phyloP scores from a whole-genome alignment of 2,329 filamentous ascomycete genomes.

The Beauveria varroae region DNA sequence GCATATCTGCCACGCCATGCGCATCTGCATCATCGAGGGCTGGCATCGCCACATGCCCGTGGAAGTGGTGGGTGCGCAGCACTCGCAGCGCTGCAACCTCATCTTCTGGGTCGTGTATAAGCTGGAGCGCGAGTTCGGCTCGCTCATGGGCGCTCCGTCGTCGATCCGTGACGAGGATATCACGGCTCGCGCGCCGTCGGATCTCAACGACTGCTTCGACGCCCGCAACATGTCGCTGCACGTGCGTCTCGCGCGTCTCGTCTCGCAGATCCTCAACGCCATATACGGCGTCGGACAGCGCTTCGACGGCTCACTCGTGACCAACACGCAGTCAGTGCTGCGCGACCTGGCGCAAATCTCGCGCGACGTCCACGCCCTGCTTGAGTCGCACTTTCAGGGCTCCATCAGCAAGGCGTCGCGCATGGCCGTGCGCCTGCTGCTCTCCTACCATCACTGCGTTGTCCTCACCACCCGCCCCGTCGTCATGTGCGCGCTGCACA shows the following conservation, averaged over 20 bases:
- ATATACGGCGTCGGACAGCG: constrained; percentile 20
- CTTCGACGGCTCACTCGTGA: constrained; percentile 21
- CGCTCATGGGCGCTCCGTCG: constrained; percentile 21
- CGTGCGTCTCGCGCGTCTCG: constrained; percentile 20
- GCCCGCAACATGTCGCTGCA: constrained; percentile 20
- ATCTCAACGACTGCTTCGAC: constrained; percentile 20
- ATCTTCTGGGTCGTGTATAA: constrained; percentile 26
- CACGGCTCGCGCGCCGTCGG: constrained; percentile 21
- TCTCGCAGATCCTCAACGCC: constrained; percentile 13
- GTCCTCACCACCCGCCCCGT: constrained; percentile 23
- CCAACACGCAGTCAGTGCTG: constrained; percentile 22
- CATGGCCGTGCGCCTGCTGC: constrained; percentile 19
- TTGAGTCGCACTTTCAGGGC: constrained; percentile 21
- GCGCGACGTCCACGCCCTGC: constrained; percentile 19
- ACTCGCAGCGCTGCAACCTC: constrained; percentile 21
- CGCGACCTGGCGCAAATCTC: constrained; percentile 20
- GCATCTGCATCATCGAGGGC: constrained; percentile 25
- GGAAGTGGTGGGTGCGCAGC: constrained; percentile 16
- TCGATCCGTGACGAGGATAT: constrained; percentile 24
- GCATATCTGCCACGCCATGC: constrained; percentile 27
- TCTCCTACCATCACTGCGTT: constrained; percentile 23
- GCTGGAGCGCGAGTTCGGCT: constrained; percentile 21
- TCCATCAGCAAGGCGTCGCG: constrained; percentile 22
- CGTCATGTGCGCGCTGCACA: constrained; percentile 26
- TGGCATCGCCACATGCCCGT: constrained; percentile 21